Evolutionary conservation across 23 red algal species (phyloP).

Genomic region (Cyanidiococcus yangmingshanensis): DNA sequence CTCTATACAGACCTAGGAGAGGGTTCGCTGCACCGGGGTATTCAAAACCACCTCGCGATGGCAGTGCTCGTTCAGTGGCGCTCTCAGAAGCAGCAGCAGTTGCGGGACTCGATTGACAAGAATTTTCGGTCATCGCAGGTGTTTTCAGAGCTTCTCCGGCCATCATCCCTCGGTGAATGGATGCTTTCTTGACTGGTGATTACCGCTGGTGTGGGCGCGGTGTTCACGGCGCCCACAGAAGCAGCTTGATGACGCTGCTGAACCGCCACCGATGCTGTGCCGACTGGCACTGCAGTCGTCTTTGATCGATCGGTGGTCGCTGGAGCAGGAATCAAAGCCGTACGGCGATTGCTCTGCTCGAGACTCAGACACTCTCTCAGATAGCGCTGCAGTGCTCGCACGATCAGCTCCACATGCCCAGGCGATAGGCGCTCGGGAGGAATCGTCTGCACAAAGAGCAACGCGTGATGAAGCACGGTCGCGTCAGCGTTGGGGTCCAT

Average conservation of each 20-base stretch:
- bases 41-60: background rate
- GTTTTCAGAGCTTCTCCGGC: no score
- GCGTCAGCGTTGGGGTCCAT: background rate
- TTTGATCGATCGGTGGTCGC: background rate
- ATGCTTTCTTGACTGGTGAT: no score
- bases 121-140: no score
- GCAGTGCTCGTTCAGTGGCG: no score
- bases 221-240: no score
- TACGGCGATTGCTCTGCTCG: background rate
- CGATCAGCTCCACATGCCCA: background rate
- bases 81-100: no score
- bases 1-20: conserved; percentile 34
- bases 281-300: background rate
- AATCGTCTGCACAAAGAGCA: background rate
- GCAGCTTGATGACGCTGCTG: no score
- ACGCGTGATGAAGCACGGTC: background rate
- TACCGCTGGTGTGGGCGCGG: no score
- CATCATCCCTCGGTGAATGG: no score
- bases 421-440: background rate
- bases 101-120: no score
- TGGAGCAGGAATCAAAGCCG: background rate
- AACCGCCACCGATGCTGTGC: no score
- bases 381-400: background rate
- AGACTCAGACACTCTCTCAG: background rate
- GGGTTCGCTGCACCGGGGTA: conserved; percentile 24